A percentile compares a stretch with the other conserved stretches of the same genome.
Conservation (phyloP, 768 basidiomycete genomes). For the Cubamyces lactineus region DNA sequence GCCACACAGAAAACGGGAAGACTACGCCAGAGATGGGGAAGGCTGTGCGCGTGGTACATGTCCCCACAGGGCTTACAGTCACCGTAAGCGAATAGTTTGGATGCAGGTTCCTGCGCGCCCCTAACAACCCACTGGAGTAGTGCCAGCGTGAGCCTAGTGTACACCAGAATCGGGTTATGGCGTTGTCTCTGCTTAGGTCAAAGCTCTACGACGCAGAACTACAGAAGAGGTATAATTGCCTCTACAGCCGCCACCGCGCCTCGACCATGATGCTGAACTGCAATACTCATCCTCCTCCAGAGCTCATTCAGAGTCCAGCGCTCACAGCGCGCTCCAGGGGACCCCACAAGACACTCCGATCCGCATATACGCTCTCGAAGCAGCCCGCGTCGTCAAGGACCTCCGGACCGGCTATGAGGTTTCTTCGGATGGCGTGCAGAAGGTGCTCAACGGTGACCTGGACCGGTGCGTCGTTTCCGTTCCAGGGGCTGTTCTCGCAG, state of each 20-base stretch:
- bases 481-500: neutral
- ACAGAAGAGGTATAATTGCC: slow-evolving; percentile 18
- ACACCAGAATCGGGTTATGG: slow-evolving; percentile 15
- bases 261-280: neutral
- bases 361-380: slow-evolving; percentile 24
- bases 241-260: neutral
- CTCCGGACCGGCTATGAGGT: slow-evolving; percentile 23
- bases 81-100: slow-evolving; percentile 10
- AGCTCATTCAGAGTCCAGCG: slow-evolving; percentile 14
- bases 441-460: slow-evolving; percentile 23
- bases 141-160: slow-evolving; percentile 20
- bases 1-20: too few relatives aligned
- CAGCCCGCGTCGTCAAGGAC: slow-evolving; percentile 25
- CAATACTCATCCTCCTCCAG: slow-evolving; percentile 3
- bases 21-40: too few relatives aligned
- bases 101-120: neutral
- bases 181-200: slow-evolving; percentile 21
- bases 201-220: slow-evolving; percentile 24
- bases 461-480: slow-evolving; percentile 9
- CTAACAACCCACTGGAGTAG: neutral
- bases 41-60: slow-evolving; percentile 23
- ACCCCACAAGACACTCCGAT: slow-evolving; percentile 24
- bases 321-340: slow-evolving; percentile 12
- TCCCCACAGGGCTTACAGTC: slow-evolving; percentile 23
- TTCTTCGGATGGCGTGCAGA: slow-evolving; percentile 8